Base-by-base conservation (phyloP, 495 filamentous ascomycete species). In the Tuber borchii region DNA sequence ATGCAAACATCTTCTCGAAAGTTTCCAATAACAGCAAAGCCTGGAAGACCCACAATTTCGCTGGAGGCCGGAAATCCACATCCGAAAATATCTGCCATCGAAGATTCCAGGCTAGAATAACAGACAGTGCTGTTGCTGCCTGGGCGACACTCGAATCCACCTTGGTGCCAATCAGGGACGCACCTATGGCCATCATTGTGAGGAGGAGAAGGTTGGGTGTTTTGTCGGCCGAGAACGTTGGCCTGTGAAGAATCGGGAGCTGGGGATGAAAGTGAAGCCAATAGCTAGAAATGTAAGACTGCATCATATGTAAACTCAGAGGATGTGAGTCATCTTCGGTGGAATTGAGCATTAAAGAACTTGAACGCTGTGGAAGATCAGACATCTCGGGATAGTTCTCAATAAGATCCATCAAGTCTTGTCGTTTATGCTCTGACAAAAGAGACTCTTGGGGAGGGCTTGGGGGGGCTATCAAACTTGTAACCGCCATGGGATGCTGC, bases 31-130 rank as follows among this genome's bases (percentile, higher is more conserved):
- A 86, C 20, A 99, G 83, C 61, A 98, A 86, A 0, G 95, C 91
- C 83, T 99, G 95, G 84, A 98, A 97, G 31, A 97, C 89, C 95
- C 95, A 99, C n/a, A 99, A 87, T 84, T 97, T 95, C 22, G 95
- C 95, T 5, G 95, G 95, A 12, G 95, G 94, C n/a, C 91, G 87
- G 84, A 95, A 97, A 83, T 97, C 93, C 40, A 88, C 87, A 83
- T 97, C 92, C 85, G 92, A 93, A 81, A 98, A 97, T 19, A 85
- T 85, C 73, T 94, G 91, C 91, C 94, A 97, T 43, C 95, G 88
- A 17, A 98, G 84, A 86, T 97, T 93, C 92, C 92, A 95, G 3
- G 93, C 92, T 48, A 97, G 85, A 82, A 97, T 95, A 82, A 91
- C 92, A 61, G 93, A 91, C 42, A 98, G 85, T 74, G 93, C 89